phyloP scores from a whole-genome alignment of 352 stramenopile species.

The Phytophthora tubulina region DNA sequence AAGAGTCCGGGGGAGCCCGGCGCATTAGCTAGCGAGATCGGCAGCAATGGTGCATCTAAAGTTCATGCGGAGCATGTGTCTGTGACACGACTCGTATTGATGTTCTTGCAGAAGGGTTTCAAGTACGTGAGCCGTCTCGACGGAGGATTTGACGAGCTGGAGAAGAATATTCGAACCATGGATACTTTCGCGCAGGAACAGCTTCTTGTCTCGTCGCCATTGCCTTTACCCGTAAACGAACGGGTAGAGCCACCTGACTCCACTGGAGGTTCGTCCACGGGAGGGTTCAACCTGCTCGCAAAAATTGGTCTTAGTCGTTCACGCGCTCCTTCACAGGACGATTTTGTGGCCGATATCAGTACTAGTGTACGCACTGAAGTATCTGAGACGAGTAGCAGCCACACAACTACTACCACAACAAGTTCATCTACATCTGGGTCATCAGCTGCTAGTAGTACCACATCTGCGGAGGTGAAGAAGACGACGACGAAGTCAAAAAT shows the following conservation, averaged over 20 bases:
- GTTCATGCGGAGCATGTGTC: constrained; percentile 68
- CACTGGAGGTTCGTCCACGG: constrained; percentile 26
- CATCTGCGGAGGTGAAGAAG: constrained; percentile 15
- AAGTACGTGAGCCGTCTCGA: constrained; percentile 88
- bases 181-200: constrained; percentile 78
- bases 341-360: constrained; percentile 29
- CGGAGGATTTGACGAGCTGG: constrained; percentile 85
- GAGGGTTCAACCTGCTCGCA: constrained; percentile 56
- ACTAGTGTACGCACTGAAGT: constrained; percentile 12
- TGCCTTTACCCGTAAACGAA: constrained; percentile 14
- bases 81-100: constrained; percentile 81
- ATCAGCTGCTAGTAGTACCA: constrained; percentile 25
- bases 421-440: constrained; percentile 1
- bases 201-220: constrained; percentile 64
- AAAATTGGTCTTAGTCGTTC: constrained; percentile 64
- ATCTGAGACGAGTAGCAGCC: constrained; percentile 5
- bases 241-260: constrained; percentile 14
- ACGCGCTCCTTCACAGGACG: constrained; percentile 45
- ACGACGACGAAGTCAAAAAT: constrained; percentile 23
- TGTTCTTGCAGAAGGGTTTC: constrained; percentile 91
- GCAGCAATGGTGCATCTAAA: constrained; percentile 41
- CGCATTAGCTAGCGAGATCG: constrained; percentile 46
- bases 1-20: constrained; percentile 41
- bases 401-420: constrained; percentile 1
- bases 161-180: constrained; percentile 68